A percentile compares a stretch with the other conserved stretches of the same genome.
Evolutionary conservation across 805 yeast species (phyloP).

Genomic region (Wickerhamiella lipophila): DNA sequence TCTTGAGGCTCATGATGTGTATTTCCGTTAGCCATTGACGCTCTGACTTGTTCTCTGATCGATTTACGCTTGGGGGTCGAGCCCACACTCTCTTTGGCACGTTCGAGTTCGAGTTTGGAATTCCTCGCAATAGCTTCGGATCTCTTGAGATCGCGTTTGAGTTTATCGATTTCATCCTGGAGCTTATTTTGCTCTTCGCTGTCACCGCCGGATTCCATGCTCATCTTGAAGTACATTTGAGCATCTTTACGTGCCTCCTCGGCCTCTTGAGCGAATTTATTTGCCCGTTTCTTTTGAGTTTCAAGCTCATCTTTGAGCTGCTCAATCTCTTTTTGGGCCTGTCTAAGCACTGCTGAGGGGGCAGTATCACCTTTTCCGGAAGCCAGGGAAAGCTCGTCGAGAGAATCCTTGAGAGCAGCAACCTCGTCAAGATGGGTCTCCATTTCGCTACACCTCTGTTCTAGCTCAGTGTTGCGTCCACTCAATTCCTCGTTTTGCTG

Average conservation of each 20-base stretch:
- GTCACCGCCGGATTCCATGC: background rate
- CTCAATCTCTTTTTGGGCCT: constrained; percentile 2
- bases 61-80: background rate
- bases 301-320: background rate
- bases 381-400: background rate
- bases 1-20: background rate
- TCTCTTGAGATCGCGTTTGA: background rate
- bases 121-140: background rate
- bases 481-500: constrained; percentile 12
- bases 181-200: background rate
- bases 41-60: background rate
- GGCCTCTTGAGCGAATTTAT: constrained; percentile 5
- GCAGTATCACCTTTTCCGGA: background rate
- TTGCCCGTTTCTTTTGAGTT: constrained; percentile 1
- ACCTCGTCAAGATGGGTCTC: constrained; percentile 2
- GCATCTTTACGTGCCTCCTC: constrained; percentile 7
- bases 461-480: background rate
- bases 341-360: background rate
- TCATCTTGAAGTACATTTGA: constrained; percentile 11
- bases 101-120: background rate
- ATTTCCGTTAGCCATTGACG: background rate
- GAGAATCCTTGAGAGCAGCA: constrained; percentile 7
- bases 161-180: background rate
- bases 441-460: background rate
- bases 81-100: background rate